These are phyloP conservation scores for Ogataea zsoltii DNA, from an alignment of 805 yeast genomes.

Conservation along the genomic window DNA sequence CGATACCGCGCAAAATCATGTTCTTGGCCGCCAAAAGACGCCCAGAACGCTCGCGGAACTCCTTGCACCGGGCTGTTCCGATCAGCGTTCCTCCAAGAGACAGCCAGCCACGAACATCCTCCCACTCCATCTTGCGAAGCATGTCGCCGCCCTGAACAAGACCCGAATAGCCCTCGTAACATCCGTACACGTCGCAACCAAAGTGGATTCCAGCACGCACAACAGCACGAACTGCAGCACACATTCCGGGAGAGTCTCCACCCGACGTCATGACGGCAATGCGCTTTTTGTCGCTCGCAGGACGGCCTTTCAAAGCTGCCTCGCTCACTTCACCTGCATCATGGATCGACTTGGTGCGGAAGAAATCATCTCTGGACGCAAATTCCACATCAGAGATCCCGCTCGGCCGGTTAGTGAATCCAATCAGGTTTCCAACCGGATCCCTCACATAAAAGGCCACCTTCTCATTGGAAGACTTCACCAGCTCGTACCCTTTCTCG, in stretches of 20 bases:
- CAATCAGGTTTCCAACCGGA: constrained; percentile 65
- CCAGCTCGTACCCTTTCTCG: constrained; percentile 20
- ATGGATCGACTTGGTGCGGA: constrained; percentile 1
- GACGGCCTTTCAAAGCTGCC: not conserved
- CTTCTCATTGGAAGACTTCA: constrained; percentile 16
- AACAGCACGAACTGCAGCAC: constrained; percentile 92
- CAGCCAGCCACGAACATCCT: constrained; percentile 92
- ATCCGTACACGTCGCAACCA: constrained; percentile 88
- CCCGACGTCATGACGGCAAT: constrained; percentile 98
- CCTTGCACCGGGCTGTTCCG: constrained; percentile 93
- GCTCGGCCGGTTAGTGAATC: constrained; percentile 50
- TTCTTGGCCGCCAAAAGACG: constrained; percentile 81
- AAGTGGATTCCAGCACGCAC: constrained; percentile 87
- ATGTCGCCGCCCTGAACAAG: constrained; percentile 79
- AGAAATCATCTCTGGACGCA: constrained; percentile 8
- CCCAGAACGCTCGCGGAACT: constrained; percentile 83
- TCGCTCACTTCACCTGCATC: constrained; percentile 3
- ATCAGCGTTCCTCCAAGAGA: constrained; percentile 93
- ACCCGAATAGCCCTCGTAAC: constrained; percentile 95
- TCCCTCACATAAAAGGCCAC: constrained; percentile 46
- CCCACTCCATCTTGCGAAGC: constrained; percentile 83
- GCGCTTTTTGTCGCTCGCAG: constrained; percentile 19
- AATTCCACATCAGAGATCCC: constrained; percentile 33
- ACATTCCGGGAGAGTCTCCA: constrained; percentile 99
- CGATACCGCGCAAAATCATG: constrained; percentile 84